Percentiles rank a stretch among this genome's conserved stretches.
phyloP scores from a whole-genome alignment of 2,329 filamentous ascomycete genomes.

The Setomelanomma holmii region DNA sequence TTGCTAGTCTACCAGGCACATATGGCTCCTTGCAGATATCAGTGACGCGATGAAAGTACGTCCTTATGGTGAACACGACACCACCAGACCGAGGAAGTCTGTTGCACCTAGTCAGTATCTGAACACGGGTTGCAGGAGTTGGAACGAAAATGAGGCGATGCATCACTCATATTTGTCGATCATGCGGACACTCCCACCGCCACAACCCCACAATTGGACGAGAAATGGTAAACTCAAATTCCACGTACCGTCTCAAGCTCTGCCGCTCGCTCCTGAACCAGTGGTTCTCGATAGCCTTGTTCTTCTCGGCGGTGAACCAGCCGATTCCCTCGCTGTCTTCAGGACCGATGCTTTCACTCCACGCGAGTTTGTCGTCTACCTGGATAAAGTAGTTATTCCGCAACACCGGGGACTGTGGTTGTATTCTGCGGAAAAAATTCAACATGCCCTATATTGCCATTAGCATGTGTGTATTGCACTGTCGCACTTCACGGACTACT shows the following conservation, averaged over 20 bases:
- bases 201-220: neutral
- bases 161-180: neutral
- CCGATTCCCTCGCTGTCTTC: slow-evolving; percentile 71
- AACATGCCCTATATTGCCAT: slow-evolving; percentile 65
- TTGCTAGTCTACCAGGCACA: slow-evolving; percentile 79
- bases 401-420: slow-evolving; percentile 69
- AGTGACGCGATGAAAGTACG: slow-evolving; percentile 77
- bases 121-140: neutral
- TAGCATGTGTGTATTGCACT: neutral
- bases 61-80: slow-evolving; percentile 77
- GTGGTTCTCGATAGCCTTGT: slow-evolving; percentile 75
- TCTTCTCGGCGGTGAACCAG: slow-evolving; percentile 75
- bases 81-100: slow-evolving; percentile 56
- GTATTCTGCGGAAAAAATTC: slow-evolving; percentile 78
- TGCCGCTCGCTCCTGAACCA: slow-evolving; percentile 81
- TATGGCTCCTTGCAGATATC: slow-evolving; percentile 74
- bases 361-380: slow-evolving; percentile 78
- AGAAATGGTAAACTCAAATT: neutral
- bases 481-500: neutral
- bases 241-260: slow-evolving; percentile 63
- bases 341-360: slow-evolving; percentile 76
- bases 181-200: slow-evolving; percentile 5
- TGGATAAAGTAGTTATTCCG: slow-evolving; percentile 90
- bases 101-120: neutral
- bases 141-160: neutral